phyloP scores from a whole-genome alignment of 2,329 filamentous ascomycete species.

The Exophiala mesophila region DNA sequence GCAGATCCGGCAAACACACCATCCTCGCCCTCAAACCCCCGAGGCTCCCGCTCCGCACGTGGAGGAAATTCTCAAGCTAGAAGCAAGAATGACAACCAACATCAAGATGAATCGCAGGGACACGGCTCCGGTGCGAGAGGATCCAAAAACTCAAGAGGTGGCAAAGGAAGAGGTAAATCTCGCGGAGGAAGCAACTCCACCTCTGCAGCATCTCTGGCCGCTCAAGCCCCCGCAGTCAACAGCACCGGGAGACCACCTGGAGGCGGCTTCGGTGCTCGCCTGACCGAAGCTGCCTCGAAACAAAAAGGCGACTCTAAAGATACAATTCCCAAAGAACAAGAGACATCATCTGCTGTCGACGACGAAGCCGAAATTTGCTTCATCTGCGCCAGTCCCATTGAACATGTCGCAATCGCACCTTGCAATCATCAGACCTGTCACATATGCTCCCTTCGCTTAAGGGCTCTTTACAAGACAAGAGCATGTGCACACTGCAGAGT shows the following conservation, averaged over 20 bases:
- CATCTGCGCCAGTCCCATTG: slow-evolving; percentile 88
- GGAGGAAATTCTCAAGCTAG: slow-evolving; percentile 8
- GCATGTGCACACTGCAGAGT: slow-evolving; percentile 94
- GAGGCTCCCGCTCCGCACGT: slow-evolving; percentile 4
- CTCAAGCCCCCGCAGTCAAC: slow-evolving; percentile 32
- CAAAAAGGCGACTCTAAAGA: slow-evolving; percentile 29
- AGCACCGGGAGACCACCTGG: slow-evolving; percentile 37
- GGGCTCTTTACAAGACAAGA: slow-evolving; percentile 92
- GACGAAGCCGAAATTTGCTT: slow-evolving; percentile 83
- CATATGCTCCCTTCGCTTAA: slow-evolving; percentile 85
- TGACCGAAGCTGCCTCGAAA: slow-evolving; percentile 44
- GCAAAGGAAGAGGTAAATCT: slow-evolving; percentile 74
- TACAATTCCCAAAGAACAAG: slow-evolving; percentile 10
- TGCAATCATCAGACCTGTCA: slow-evolving; percentile 97
- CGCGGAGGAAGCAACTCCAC: slow-evolving; percentile 63
- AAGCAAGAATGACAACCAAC: slow-evolving; percentile 8
- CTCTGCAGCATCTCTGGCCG: slow-evolving; percentile 8
- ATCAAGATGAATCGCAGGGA: slow-evolving; percentile 6
- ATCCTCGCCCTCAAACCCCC: slow-evolving; percentile 2
- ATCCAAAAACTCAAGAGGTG: slow-evolving; percentile 44
- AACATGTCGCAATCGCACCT: slow-evolving; percentile 81
- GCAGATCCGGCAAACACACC: slow-evolving; percentile 3
- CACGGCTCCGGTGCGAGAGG: slow-evolving; percentile 9
- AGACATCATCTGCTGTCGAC: slow-evolving; percentile 27
- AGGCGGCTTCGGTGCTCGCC: slow-evolving; percentile 44